Base-by-base conservation (phyloP, 169 alveolate genomes). In the Plasmodium malariae region DNA sequence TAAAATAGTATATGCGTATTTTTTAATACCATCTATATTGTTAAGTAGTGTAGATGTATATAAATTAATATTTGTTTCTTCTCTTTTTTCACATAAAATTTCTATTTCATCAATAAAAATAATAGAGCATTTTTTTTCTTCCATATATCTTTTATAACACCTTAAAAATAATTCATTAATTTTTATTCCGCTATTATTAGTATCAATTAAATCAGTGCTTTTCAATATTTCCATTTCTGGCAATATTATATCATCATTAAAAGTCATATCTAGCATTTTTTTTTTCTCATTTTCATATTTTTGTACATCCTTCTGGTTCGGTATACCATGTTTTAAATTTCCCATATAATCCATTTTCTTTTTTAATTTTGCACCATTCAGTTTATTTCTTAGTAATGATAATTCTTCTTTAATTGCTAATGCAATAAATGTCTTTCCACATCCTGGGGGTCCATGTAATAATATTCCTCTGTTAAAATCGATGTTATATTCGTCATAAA, bases 71-170 rank as follows among this genome's bases (percentile, higher is more conserved):
- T 67, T 80, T 43, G 24, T 32, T 11, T 76, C 43, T 65, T 80
- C 90, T 59, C 96, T 74, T 57, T 85, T 92, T 24, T 85, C 76
- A 90, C 95, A 92, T 54, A 94, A 68, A 12, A 92, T 88, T 60
- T 94, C 96, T 17, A 94, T 92, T 87, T 94, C 96, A 62, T 94
- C 96, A n/a, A 94, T 94, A 76, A 94, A 94, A 68, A 93, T 60
- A n/a, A 94, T 80, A 11, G 73, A 65, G 26, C 90, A 80, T 24
- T 67, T 80, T 24, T 80, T 80, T 51, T 80, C 85, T 80, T 80
- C 90, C 32, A 65, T 65, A 59, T 80, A 80, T 19, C 90, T 63
- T 59, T 80, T 80, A 57, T 65, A 37, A 34, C 90, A 80, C n/a
- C 90, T 45, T 34, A 80, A 57, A 51, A 80, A 80, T 19, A 80